A percentile compares a stretch with the other conserved stretches of the same genome.
These are phyloP conservation scores for Rhexocercosporidium sp. DNA, from an alignment of 2,329 filamentous ascomycete genomes.

Conservation along the genomic window DNA sequence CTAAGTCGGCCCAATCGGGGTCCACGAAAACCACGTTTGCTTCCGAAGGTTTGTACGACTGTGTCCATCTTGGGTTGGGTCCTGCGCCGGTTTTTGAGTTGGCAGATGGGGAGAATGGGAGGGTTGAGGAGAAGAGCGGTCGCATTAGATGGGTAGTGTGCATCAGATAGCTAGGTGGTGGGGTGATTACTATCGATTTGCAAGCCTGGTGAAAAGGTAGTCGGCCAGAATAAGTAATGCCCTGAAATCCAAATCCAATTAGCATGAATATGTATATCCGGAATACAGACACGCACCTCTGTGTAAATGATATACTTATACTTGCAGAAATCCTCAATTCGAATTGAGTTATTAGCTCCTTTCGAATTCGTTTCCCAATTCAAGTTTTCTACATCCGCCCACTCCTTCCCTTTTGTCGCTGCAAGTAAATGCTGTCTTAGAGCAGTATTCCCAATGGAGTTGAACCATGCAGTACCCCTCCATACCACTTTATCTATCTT, in stretches of 20 bases:
- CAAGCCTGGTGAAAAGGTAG: constrained; percentile 59
- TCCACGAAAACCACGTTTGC: constrained; percentile 57
- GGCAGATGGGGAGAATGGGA: constrained; percentile 30
- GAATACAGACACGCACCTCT: constrained; percentile 41
- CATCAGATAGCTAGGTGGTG: constrained; percentile 55
- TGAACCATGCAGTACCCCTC: constrained; percentile 59
- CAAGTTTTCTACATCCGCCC: constrained; percentile 55
- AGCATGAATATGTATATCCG: background rate
- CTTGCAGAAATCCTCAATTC: constrained; percentile 56
- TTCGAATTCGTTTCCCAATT: constrained; percentile 32
- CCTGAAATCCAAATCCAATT: constrained; percentile 33
- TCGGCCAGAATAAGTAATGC: constrained; percentile 57
- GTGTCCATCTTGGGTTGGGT: constrained; percentile 47
- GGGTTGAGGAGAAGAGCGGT: constrained; percentile 49
- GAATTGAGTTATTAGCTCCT: constrained; percentile 52
- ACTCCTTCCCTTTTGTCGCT: constrained; percentile 43
- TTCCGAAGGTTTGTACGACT: constrained; percentile 42
- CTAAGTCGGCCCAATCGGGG: constrained; percentile 57
- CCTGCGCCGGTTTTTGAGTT: background rate
- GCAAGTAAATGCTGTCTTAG: constrained; percentile 34
- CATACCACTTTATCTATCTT: constrained; percentile 54
- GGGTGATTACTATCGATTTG: constrained; percentile 52
- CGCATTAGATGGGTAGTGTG: constrained; percentile 54
- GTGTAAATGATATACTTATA: constrained; percentile 59
- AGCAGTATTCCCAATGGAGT: constrained; percentile 35